Percentiles rank a stretch among this genome's conserved stretches.
phyloP scores from a whole-genome alignment of 345 rosid species.

The Punica granatum region DNA sequence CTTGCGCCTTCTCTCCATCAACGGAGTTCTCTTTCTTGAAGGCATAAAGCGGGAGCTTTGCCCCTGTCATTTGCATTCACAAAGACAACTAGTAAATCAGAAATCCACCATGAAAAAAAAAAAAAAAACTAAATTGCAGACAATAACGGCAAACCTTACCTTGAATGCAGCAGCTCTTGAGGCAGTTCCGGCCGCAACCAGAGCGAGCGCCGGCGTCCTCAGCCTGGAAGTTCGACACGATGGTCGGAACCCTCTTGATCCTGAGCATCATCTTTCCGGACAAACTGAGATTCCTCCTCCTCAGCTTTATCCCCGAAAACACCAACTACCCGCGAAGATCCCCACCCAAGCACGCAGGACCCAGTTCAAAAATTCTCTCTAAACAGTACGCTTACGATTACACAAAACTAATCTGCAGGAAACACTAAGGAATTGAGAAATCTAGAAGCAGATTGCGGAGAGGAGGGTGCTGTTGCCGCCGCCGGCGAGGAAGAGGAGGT shows the following conservation, averaged over 20 bases:
- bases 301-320: neutral
- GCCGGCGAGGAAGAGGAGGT: slow-evolving; percentile 99
- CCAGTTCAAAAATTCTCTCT: neutral
- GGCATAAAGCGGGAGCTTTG: slow-evolving; percentile 67
- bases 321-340: neutral
- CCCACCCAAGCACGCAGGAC: slow-evolving; percentile 6
- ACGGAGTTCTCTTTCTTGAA: slow-evolving; percentile 41
- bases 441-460: slow-evolving; percentile 10
- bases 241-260: slow-evolving; percentile 85
- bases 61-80: slow-evolving; percentile 27
- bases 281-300: neutral
- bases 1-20: slow-evolving; percentile 17
- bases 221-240: slow-evolving; percentile 74
- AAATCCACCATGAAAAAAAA: neutral
- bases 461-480: slow-evolving; percentile 47
- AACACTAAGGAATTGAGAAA: slow-evolving; percentile 4
- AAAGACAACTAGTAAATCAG: slow-evolving; percentile 2
- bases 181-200: slow-evolving; percentile 84
- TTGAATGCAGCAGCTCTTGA: slow-evolving; percentile 58
- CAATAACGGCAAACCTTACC: slow-evolving; percentile 28
- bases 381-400: neutral
- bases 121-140: neutral
- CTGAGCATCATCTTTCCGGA: slow-evolving; percentile 46
- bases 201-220: slow-evolving; percentile 56
- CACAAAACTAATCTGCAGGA: neutral